These are phyloP conservation scores for Nephelium lappaceum DNA, from an alignment of 345 rosid species.

Conservation along the genomic window DNA sequence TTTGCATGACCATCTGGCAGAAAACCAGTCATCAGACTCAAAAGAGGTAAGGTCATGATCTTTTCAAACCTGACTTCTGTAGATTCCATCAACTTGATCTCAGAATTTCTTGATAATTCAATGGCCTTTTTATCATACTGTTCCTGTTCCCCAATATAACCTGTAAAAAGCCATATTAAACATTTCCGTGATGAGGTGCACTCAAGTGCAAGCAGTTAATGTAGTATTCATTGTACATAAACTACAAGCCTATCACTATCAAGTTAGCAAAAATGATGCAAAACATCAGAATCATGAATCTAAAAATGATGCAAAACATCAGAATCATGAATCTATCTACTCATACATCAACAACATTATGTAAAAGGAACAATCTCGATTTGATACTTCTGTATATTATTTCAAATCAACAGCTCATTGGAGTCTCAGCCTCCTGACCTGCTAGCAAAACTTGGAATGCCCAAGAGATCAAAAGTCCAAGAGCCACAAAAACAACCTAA, in stretches of 20 bases:
- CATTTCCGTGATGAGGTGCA: conserved; percentile 19
- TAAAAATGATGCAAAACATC: not conserved
- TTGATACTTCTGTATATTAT: not conserved
- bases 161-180: conserved; percentile 41
- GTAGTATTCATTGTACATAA: not conserved
- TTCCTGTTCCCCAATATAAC: conserved; percentile 38
- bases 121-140: conserved; percentile 38
- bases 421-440: not conserved
- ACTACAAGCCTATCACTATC: not conserved
- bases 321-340: not conserved
- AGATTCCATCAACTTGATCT: conserved; percentile 36
- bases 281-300: no score
- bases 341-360: not conserved
- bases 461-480: conserved; percentile 5
- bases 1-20: conserved; percentile 87
- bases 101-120: conserved; percentile 38
- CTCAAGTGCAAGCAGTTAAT: conserved; percentile 12
- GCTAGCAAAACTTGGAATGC: not conserved
- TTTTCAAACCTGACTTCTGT: conserved; percentile 48
- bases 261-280: not conserved
- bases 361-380: not conserved
- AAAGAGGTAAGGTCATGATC: conserved; percentile 40
- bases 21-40: conserved; percentile 70
- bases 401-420: not conserved
- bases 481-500: not conserved